Conservation (phyloP, 345 rosid species). For the Pistacia atlantica region DNA sequence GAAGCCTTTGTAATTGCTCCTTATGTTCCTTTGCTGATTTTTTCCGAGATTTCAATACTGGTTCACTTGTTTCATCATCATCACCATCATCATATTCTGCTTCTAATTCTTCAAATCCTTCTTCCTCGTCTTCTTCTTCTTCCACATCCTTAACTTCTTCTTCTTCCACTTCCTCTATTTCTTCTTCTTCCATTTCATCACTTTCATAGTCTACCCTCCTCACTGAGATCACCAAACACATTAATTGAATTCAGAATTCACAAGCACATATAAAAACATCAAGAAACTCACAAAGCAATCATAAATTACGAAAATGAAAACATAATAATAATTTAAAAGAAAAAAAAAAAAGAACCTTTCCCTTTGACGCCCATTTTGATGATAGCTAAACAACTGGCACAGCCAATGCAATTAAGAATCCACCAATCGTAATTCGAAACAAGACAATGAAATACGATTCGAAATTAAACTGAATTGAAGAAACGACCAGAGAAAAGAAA, state of each 20-base stretch:
- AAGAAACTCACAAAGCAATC: background rate
- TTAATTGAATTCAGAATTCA: background rate
- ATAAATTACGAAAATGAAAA: background rate
- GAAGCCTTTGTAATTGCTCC: conserved; percentile 68
- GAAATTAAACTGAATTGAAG: background rate
- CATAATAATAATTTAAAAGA: background rate
- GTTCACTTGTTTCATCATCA: background rate
- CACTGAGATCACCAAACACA: background rate
- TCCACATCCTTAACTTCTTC: no score
- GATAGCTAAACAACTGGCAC: background rate
- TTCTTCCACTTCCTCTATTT: conserved; percentile 13
- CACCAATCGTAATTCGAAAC: background rate
- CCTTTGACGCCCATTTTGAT: conserved; percentile 10
- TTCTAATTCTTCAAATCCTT: no score
- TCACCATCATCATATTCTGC: no score
- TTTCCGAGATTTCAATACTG: conserved; percentile 38
- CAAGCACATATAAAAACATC: background rate
- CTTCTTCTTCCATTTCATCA: conserved; percentile 32
- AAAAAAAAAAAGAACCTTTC: conserved; percentile 4
- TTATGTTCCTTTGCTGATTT: conserved; percentile 65
- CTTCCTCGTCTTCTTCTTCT: no score
- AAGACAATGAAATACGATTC: background rate
- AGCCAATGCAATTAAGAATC: background rate
- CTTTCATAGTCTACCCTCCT: conserved; percentile 24
- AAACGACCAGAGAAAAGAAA: background rate